Percentiles rank a stretch among this genome's conserved stretches.
phyloP scores from a whole-genome alignment of 768 basidiomycete species.

The Tremella mesenterica region DNA sequence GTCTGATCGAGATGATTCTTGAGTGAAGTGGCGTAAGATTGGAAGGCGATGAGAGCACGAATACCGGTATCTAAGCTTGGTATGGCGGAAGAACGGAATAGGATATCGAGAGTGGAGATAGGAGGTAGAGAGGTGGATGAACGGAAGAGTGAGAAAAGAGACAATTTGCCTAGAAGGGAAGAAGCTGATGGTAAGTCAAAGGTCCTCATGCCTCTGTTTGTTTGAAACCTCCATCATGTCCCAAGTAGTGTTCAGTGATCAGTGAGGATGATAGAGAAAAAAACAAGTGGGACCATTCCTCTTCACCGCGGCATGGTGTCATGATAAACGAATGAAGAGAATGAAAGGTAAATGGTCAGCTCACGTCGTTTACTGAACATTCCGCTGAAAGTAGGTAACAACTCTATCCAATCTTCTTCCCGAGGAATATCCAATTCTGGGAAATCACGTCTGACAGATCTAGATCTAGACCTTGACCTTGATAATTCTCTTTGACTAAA shows the following conservation, averaged over 20 bases:
- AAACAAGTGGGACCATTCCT: no score
- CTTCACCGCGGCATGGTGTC: no score
- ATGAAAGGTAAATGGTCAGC: no score
- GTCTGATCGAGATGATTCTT: background rate
- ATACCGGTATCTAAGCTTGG: background rate
- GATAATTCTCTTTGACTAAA: no score
- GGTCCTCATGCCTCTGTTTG: background rate
- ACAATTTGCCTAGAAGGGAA: background rate
- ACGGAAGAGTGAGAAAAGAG: background rate
- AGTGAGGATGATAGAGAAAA: no score
- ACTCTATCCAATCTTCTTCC: background rate
- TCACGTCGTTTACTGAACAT: constrained; percentile 4
- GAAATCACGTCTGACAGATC: no score
- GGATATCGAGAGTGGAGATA: background rate
- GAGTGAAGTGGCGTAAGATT: background rate
- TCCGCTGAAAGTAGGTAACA: constrained; percentile 3
- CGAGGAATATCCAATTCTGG: no score
- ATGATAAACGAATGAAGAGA: no score
- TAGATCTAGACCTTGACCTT: no score
- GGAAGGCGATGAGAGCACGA: background rate
- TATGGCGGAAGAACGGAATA: background rate
- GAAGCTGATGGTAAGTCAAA: background rate
- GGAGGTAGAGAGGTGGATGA: background rate
- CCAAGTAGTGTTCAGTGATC: no score
- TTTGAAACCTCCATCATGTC: no score